Base-by-base conservation (phyloP, 768 basidiomycete genomes). In the Daedalea quercina region DNA sequence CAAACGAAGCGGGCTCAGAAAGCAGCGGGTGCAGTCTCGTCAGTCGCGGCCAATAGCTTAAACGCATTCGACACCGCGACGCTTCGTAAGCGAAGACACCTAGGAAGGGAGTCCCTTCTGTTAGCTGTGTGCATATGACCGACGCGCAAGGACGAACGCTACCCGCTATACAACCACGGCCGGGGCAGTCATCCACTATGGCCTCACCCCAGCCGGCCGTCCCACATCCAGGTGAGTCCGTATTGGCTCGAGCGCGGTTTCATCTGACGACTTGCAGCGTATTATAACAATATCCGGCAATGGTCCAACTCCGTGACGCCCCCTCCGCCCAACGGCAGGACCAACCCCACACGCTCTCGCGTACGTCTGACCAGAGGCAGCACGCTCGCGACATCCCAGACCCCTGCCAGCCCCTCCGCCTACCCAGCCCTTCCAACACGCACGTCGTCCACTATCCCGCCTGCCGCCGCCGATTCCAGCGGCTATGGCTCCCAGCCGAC, bases 271-370 rank as follows among this genome's bases (percentile, higher is more conserved):
- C 13, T 9, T 23, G 31, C 42, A 80, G 79, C 78, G 1, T 87
- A 87, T 62, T 72, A 79, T 54, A 85, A 81, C 74, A 87, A 87
- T 58, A 70, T 87, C 15, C 77, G 82, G 28, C 81, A 79, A 22
- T 87, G 85, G 85, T 82, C 84, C 3, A 73, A 76, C 3, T 70
- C 84, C 0, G 70, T 77, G 9, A 78, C 82, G 0, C 81, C 82
- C 0, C 73, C 76, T 4, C 79, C 78, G 26, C 72, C 79, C 77
- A 54, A 74, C 66, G 54, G 69, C 62, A 31, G 73, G 70, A 57
- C 62, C 25, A 62, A 62, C 63, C 76, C 55, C 69, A 71, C 50
- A 62, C 69, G 61, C 15, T 55, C 68, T 13, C 70, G 72, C 51
- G 53, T 64, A 22, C 69, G 75, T 3, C 63, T 61, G 3, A 69